Conservation (phyloP, 2,329 filamentous ascomycete species). For the Pseudogymnoascus sp. region DNA sequence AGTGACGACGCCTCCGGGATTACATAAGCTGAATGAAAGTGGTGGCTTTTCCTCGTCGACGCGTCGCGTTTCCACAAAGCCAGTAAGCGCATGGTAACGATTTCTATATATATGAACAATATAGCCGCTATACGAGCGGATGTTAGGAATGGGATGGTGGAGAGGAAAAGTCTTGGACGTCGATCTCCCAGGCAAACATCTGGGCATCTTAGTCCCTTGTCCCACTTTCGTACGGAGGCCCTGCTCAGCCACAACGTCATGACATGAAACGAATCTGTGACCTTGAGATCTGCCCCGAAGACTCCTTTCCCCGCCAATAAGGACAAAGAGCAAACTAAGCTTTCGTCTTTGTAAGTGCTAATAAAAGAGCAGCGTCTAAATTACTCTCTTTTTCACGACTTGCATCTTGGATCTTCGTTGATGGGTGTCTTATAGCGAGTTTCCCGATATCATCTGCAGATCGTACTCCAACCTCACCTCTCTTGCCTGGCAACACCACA, state of each 20-base stretch:
- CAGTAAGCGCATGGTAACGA: neutral
- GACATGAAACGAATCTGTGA: conserved; percentile 6
- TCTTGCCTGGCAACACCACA: neutral
- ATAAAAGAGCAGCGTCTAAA: neutral
- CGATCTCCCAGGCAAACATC: neutral
- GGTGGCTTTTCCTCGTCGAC: neutral
- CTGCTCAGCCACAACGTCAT: conserved; percentile 6
- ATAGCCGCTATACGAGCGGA: neutral
- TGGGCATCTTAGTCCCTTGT: neutral
- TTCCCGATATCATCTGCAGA: neutral
- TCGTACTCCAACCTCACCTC: neutral
- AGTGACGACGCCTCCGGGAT: neutral
- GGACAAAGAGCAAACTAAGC: neutral
- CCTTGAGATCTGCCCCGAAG: neutral
- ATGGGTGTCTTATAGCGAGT: neutral
- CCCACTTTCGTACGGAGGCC: neutral
- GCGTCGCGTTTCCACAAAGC: neutral
- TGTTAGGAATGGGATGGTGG: neutral
- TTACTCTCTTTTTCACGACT: neutral
- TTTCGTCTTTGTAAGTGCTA: neutral
- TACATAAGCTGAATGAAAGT: neutral
- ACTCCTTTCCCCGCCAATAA: neutral
- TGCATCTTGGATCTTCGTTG: neutral
- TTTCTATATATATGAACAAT: neutral
- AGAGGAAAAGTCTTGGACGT: neutral